A percentile compares a stretch with the other conserved stretches of the same genome.
Evolutionary conservation across 495 filamentous ascomycete genomes (phyloP).

Genomic region (Saxispiralis lemnorum): DNA sequence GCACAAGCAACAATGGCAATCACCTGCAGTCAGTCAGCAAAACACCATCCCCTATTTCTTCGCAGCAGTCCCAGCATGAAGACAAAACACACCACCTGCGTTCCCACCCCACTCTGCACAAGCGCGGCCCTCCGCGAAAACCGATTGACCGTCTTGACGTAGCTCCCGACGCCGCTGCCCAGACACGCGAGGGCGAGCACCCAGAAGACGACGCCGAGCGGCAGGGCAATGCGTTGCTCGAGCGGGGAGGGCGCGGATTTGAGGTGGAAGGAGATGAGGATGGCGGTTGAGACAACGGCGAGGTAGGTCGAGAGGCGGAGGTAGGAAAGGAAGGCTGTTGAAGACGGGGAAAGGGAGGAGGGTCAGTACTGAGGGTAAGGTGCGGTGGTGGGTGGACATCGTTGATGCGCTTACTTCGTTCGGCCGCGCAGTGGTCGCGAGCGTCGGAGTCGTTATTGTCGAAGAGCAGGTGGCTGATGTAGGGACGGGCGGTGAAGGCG

Average conservation of each 20-base stretch:
- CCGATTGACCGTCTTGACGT: constrained; percentile 69
- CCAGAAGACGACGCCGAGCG: constrained; percentile 83
- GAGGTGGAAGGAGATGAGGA: constrained; percentile 84
- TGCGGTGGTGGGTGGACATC: too few relatives aligned
- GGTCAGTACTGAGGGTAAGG: background rate
- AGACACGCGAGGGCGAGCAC: constrained; percentile 57
- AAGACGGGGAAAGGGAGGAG: too few relatives aligned
- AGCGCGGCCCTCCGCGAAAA: constrained; percentile 63
- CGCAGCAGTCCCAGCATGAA: background rate
- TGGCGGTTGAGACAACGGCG: constrained; percentile 72
- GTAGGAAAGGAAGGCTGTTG: constrained; percentile 74
- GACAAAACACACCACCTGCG: constrained; percentile 46
- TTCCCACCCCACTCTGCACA: constrained; percentile 89
- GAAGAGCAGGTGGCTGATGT: constrained; percentile 67
- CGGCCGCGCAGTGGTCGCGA: constrained; percentile 64
- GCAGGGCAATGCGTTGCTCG: constrained; percentile 60
- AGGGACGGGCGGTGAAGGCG: constrained; percentile 51
- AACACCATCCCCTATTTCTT: background rate
- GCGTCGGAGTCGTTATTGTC: constrained; percentile 79
- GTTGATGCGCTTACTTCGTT: constrained; percentile 53
- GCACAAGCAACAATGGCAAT: constrained; percentile 58
- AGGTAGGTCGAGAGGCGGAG: constrained; percentile 83
- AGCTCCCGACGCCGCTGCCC: constrained; percentile 63
- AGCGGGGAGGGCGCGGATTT: constrained; percentile 47
- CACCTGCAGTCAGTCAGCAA: constrained; percentile 25